These are phyloP conservation scores for Yamadazyma paraphyllophila DNA, from an alignment of 805 yeast species.

Conservation along the genomic window DNA sequence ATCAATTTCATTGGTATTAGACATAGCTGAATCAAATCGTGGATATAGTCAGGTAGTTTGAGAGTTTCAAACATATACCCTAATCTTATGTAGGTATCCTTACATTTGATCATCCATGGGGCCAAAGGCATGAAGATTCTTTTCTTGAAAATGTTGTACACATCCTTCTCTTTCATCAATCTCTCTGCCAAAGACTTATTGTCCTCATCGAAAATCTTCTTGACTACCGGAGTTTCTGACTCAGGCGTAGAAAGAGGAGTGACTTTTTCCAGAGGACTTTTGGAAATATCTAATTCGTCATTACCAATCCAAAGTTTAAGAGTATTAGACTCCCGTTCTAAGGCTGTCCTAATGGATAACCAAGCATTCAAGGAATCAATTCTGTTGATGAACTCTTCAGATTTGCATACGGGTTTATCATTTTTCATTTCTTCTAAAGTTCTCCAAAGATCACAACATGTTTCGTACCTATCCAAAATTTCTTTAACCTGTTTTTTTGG, in stretches of 20 bases:
- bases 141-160: slow-evolving; percentile 65
- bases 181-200: slow-evolving; percentile 75
- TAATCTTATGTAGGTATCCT: slow-evolving; percentile 63
- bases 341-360: slow-evolving; percentile 71
- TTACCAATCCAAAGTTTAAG: slow-evolving; percentile 83
- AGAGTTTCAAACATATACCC: slow-evolving; percentile 61
- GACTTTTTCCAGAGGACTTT: slow-evolving; percentile 23
- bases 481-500: slow-evolving; percentile 50
- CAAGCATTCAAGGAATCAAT: slow-evolving; percentile 82
- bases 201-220: slow-evolving; percentile 53
- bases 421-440: slow-evolving; percentile 71
- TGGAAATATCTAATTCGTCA: slow-evolving; percentile 65
- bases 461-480: slow-evolving; percentile 59
- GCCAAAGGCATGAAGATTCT: slow-evolving; percentile 67
- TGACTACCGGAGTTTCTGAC: slow-evolving; percentile 15
- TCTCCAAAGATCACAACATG: slow-evolving; percentile 75
- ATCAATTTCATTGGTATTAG: slow-evolving; percentile 77
- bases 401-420: slow-evolving; percentile 71
- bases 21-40: slow-evolving; percentile 61
- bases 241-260: slow-evolving; percentile 18
- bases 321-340: slow-evolving; percentile 58
- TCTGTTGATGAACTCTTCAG: slow-evolving; percentile 60
- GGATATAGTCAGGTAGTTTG: slow-evolving; percentile 72
- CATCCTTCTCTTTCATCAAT: slow-evolving; percentile 75
- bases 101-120: slow-evolving; percentile 82